These are phyloP conservation scores for Cryptococcus maquisensis DNA, from an alignment of 1,284 basidiomycete genomes.

Conservation along the genomic window DNA sequence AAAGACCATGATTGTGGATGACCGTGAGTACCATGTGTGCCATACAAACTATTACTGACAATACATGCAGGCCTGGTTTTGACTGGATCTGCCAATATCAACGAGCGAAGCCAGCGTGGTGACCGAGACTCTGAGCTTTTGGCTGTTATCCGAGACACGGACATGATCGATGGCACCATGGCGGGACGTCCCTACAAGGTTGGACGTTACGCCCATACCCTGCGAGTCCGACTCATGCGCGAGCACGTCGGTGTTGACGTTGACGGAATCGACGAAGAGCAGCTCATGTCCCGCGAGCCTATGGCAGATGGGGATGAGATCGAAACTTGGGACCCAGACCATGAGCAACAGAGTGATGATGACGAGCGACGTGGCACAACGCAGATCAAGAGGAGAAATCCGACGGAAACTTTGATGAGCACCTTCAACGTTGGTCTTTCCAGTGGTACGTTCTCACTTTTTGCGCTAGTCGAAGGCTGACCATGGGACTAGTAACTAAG, in stretches of 20 bases:
- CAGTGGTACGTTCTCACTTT: slow-evolving; percentile 23
- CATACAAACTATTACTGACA: not conserved
- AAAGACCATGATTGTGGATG: slow-evolving; percentile 88
- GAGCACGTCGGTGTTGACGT: slow-evolving; percentile 96
- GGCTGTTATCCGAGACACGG: slow-evolving; percentile 88
- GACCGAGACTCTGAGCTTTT: slow-evolving; percentile 96
- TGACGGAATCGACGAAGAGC: slow-evolving; percentile 78
- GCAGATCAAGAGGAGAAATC: slow-evolving; percentile 40
- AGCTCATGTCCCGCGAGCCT: slow-evolving; percentile 59
- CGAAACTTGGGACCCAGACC: slow-evolving; percentile 72
- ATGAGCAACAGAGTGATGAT: slow-evolving; percentile 60
- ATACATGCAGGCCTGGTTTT: slow-evolving; percentile 64
- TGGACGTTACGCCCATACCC: slow-evolving; percentile 90
- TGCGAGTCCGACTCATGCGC: slow-evolving; percentile 90
- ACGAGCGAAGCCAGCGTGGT: slow-evolving; percentile 90
- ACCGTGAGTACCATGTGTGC: slow-evolving; percentile 51
- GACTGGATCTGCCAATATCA: slow-evolving; percentile 99
- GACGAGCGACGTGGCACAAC: slow-evolving; percentile 38
- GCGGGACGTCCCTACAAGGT: slow-evolving; percentile 92
- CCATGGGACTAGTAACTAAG: slow-evolving; percentile 30
- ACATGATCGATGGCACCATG: slow-evolving; percentile 69
- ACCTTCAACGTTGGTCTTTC: slow-evolving; percentile 35
- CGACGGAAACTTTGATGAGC: slow-evolving; percentile 28
- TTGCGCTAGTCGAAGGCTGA: not conserved
- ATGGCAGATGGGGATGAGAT: slow-evolving; percentile 56